Conservation (phyloP, 345 rosid genomes). For the Populus ilicifolia region DNA sequence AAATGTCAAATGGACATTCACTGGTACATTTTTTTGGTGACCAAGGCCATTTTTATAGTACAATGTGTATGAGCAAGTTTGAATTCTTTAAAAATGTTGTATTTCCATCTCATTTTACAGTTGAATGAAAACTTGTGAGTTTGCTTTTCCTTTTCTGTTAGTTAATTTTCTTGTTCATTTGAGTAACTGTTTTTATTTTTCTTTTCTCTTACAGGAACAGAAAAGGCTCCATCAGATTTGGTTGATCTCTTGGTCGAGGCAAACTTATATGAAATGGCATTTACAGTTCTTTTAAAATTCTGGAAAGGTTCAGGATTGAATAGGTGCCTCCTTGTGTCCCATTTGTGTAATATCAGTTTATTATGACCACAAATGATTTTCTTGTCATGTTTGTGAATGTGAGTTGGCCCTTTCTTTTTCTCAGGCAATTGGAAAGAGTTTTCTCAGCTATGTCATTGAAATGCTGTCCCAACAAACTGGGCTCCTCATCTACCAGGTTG, state of each 20-base stretch:
- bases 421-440: constrained; percentile 81
- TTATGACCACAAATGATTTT: constrained; percentile 7
- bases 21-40: constrained; percentile 39
- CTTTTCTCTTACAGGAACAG: constrained; percentile 39
- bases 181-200: constrained; percentile 1
- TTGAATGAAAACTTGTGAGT: not conserved
- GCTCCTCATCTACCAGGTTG: constrained; percentile 41
- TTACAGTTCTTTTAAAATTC: constrained; percentile 70
- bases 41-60: not conserved
- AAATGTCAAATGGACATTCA: constrained; percentile 60
- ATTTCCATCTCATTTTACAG: not conserved
- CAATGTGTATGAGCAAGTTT: not conserved
- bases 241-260: constrained; percentile 70
- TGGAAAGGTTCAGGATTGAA: constrained; percentile 73
- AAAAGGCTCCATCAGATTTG: constrained; percentile 59
- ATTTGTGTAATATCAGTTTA: constrained; percentile 5
- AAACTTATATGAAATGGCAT: constrained; percentile 79
- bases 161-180: not conserved
- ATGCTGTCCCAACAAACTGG: constrained; percentile 68
- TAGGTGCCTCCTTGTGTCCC: constrained; percentile 39
- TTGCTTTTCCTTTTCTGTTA: not conserved
- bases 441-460: constrained; percentile 71
- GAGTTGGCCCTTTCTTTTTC: constrained; percentile 14
- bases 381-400: constrained; percentile 14
- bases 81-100: not conserved